A percentile compares a stretch with the other conserved stretches of the same genome.
phyloP scores from a whole-genome alignment of 169 alveolate species.

The Plasmodium sp. region DNA sequence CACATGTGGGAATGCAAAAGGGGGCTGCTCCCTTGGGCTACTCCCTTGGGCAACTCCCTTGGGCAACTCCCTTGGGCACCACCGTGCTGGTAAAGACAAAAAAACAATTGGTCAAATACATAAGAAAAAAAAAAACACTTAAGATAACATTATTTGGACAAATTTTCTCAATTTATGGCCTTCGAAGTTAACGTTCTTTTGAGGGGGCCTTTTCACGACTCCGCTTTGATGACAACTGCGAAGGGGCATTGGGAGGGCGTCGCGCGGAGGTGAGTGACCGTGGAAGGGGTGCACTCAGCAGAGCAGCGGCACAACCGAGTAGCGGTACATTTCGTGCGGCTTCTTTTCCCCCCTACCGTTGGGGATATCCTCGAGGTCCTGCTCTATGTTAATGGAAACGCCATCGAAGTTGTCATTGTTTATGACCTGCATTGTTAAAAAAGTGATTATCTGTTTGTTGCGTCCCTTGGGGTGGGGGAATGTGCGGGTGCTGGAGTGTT shows the following conservation, averaged over 20 bases:
- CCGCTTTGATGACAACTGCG: constrained; percentile 52
- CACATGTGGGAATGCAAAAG: background rate
- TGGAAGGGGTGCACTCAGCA: background rate
- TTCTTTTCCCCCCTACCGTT: constrained; percentile 29
- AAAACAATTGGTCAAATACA: background rate
- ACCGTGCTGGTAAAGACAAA: background rate
- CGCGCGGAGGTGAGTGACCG: background rate
- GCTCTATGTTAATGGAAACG: constrained; percentile 44
- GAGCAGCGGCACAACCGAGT: background rate
- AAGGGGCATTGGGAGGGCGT: background rate
- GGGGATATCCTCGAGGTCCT: constrained; percentile 54
- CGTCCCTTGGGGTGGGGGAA: background rate
- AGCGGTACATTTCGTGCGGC: background rate
- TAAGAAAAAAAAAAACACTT: constrained; percentile 9
- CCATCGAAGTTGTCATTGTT: constrained; percentile 64
- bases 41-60: background rate
- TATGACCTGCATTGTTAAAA: constrained; percentile 15
- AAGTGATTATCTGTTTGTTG: background rate
- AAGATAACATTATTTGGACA: background rate
- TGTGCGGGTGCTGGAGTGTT: background rate
- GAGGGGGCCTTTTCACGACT: constrained; percentile 4
- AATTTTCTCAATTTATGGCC: background rate
- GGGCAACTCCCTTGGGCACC: background rate
- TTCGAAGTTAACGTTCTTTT: background rate
- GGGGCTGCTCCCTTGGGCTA: background rate